Evolutionary conservation across 1,139 yeast species (phyloP).

Genomic region (Yamadazyma pseudoaaseri): DNA sequence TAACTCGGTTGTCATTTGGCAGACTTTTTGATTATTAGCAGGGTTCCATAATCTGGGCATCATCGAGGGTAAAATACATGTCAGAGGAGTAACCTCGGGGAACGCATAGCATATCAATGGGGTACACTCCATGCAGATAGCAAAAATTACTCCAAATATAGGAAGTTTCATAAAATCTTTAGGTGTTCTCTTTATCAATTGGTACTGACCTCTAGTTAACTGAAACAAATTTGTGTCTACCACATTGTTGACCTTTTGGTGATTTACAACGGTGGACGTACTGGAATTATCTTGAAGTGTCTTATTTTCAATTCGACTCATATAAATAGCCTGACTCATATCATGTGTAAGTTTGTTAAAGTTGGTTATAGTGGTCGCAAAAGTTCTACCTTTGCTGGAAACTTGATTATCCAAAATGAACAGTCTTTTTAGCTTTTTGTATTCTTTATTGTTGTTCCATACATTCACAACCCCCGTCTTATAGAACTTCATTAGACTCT

Average conservation of each 20-base stretch:
- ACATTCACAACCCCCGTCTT: conserved; percentile 52
- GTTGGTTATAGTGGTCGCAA: conserved; percentile 24
- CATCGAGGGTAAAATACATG: conserved; percentile 61
- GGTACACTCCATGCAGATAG: conserved; percentile 62
- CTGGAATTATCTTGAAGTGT: conserved; percentile 15
- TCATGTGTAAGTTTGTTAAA: conserved; percentile 28
- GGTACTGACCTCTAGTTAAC: conserved; percentile 56
- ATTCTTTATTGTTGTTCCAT: conserved; percentile 38
- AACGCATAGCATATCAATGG: conserved; percentile 57
- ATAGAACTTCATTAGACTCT: conserved; percentile 45
- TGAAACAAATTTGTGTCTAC: conserved; percentile 22
- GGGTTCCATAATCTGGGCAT: conserved; percentile 36
- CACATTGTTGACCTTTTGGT: conserved; percentile 7
- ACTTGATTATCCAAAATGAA: conserved; percentile 24
- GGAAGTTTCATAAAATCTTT: conserved; percentile 62
- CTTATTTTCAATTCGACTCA: conserved; percentile 27
- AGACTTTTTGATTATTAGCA: conserved; percentile 9
- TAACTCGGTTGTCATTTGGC: conserved; percentile 8
- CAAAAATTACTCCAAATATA: conserved; percentile 54
- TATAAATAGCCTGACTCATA: conserved; percentile 37
- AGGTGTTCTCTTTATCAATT: conserved; percentile 56
- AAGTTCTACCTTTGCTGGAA: conserved; percentile 25
- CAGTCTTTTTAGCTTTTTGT: conserved; percentile 20
- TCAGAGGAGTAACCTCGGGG: conserved; percentile 67
- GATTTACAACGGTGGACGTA: conserved; percentile 17